Evolutionary conservation across 257 asterid genomes (phyloP), one percentile per base, ranked within the genome.

Genomic region (Primulina eburnea): DNA sequence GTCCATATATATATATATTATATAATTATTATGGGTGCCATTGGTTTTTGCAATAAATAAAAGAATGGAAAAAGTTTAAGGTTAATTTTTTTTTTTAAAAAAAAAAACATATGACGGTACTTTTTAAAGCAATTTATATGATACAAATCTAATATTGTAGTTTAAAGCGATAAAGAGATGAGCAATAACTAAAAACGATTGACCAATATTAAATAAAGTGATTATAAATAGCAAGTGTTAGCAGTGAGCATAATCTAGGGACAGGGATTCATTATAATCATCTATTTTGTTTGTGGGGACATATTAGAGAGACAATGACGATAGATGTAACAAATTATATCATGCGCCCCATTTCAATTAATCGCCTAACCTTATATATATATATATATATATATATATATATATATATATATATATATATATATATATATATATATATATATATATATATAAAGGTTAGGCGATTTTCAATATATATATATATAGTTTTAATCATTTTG

Each of bases 231-330:
- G 43, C 17, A 14, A 43, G 55, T 24, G 35, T 30, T 56, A 4
- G 53, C 6, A 18, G 37, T 55, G 18, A 29, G 56, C n/a, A 52
- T 11, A 16, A 38, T 21, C 5, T 57, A 56, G 66, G 18, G 50
- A 33, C 47, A 66, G 58, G 62, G 43, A 62, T 67, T 76, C 21
- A 62, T 32, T 32, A 32, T 62, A 67, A 76, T 76, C 37, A 67
- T 67, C 56, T 62, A 68, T 38, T 62, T 30, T 33, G 73, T 20
- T 58, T 12, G 73, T 72, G 75, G 75, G 72, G 62, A 20, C 60
- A 77, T 57, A 34, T 56, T 62, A 17, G 40, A 68, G 65, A 47
- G 81, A 72, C 68, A 71, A 17, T 55, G 74, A 67, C 71, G 63
- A 68, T 59, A 56, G 60, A 57, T 26, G 69, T 26, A 68, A 77